Percentiles rank a stretch among this genome's conserved stretches.
Evolutionary conservation across 306 rosid genomes (phyloP).

Genomic region (Phaseolus lunatus): DNA sequence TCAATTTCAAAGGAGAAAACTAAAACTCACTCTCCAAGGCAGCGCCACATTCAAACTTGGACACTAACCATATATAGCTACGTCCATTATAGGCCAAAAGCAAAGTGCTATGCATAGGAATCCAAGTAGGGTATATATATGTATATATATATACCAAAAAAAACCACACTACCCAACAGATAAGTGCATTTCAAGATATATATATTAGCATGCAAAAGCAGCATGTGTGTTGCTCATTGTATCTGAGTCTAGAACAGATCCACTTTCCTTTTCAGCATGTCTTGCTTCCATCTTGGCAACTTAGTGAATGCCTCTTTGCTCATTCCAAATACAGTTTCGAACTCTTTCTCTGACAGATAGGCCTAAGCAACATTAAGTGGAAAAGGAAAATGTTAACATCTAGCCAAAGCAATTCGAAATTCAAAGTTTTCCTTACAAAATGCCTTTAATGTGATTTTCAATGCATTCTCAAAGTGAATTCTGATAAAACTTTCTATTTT

Average conservation of each 20-base stretch:
- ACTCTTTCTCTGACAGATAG: conserved; percentile 88
- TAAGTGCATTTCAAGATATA: conserved; percentile 54
- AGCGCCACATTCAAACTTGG: conserved; percentile 69
- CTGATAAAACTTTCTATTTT: too few relatives aligned
- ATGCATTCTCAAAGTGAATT: too few relatives aligned
- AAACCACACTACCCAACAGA: conserved; percentile 64
- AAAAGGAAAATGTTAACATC: conserved; percentile 38
- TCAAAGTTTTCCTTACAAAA: too few relatives aligned
- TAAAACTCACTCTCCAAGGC: conserved; percentile 75
- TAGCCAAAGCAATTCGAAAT: not conserved
- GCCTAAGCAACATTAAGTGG: conserved; percentile 60
- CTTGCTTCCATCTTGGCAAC: conserved; percentile 98
- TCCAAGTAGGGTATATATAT: conserved; percentile 56
- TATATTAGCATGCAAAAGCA: conserved; percentile 51
- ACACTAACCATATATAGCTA: conserved; percentile 58
- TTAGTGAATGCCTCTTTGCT: conserved; percentile 83
- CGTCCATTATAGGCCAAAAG: conserved; percentile 61
- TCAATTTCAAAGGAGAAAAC: conserved; percentile 49
- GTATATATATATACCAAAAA: too few relatives aligned
- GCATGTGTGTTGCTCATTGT: conserved; percentile 41
- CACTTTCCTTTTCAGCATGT: conserved; percentile 87
- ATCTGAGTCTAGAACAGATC: conserved; percentile 72
- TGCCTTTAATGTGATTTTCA: too few relatives aligned
- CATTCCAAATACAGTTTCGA: conserved; percentile 69
- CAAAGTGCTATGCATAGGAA: conserved; percentile 56